Conservation (phyloP, 495 filamentous ascomycete species). For the Oleoguttula mirabilis region DNA sequence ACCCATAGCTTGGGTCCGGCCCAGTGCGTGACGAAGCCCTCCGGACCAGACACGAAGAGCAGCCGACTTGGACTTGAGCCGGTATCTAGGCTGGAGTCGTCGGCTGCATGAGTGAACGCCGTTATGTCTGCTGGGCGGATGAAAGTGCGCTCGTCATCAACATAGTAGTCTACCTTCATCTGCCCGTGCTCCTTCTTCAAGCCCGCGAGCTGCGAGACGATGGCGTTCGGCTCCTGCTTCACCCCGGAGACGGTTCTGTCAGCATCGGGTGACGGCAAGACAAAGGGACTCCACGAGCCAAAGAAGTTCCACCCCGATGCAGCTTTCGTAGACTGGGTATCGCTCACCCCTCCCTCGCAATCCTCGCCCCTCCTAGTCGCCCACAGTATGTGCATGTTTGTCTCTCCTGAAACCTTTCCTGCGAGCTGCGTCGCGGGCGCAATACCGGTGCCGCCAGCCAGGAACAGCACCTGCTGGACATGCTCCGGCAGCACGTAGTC, state of each 20-base stretch:
- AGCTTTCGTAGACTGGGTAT: conserved; percentile 13
- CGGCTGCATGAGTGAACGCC: too few species aligned
- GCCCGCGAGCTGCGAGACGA: conserved; percentile 46
- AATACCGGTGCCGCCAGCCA: conserved; percentile 90
- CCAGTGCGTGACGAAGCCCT: conserved; percentile 72
- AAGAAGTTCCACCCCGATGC: not conserved
- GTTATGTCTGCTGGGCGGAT: conserved; percentile 44
- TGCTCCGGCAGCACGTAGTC: conserved; percentile 51
- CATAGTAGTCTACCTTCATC: conserved; percentile 49
- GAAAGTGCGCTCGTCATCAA: conserved; percentile 62
- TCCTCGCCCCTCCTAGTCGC: conserved; percentile 50
- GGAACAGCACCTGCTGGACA: conserved; percentile 55
- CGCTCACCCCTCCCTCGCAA: conserved; percentile 38
- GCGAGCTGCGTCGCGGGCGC: conserved; percentile 77
- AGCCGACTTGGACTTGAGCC: conserved; percentile 27
- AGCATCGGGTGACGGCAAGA: not conserved
- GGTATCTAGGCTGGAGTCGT: not conserved
- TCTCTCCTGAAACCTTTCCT: conserved; percentile 40
- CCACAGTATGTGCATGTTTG: conserved; percentile 47
- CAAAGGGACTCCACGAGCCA: conserved; percentile 16
- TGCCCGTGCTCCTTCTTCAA: conserved; percentile 38
- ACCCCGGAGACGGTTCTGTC: not conserved
- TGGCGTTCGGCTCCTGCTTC: conserved; percentile 18
- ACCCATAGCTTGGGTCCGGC: conserved; percentile 67
- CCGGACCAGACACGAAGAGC: conserved; percentile 73